Evolutionary conservation across 1,139 yeast genomes (phyloP), one percentile per base, ranked within the genome.

Genomic region (Candida sanyaensis): DNA sequence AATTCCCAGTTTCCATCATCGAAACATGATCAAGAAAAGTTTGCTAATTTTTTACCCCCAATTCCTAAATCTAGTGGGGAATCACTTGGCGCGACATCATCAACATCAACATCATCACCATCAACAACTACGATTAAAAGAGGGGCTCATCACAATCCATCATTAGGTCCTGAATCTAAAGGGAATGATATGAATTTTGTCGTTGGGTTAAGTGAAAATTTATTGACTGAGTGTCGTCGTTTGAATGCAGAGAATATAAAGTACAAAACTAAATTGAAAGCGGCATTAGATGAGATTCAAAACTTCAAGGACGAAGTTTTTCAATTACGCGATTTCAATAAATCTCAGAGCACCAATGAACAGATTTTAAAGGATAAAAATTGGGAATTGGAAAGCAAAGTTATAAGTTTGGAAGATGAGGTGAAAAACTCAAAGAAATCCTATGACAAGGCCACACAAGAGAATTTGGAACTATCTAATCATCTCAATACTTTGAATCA

Each of bases 121-220:
- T 58, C 42, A 6, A 17, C 42, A 6, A 13, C n/a, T 27, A 28
- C 44, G 12, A 17, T 24, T 17, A 30, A 31, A 31, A n/a, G 49
- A 29, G 13, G 62, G 10, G 58, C 67, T 3, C 63, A 58, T 6
- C 62, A 68, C 4, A 54, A 72, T 1, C 71, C 75, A 5, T 61
- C 66, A 4, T 58, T 73, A 49, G 77, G 77, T 2, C 78, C 78
- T 1, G 80, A 76, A 54, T 61, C 75, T 5, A 73, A 75, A 52
- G 80, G 80, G 27, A 81, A 83, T 57, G 93, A 89, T 55, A 82
- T 88, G 71, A 83, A 85, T 57, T 90, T 90, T 63, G 89, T 88
- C 5, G 87, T 91, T 47, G 95, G 90, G 1, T 70, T 91, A 52
- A 87, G 95, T 65, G 96, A 90, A 60, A 86, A 85, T 47, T 71